Evolutionary conservation across 2,329 filamentous ascomycete genomes (phyloP), one percentile per base, ranked within the genome.

Genomic region (Phaeosphaeriaceae sp.): DNA sequence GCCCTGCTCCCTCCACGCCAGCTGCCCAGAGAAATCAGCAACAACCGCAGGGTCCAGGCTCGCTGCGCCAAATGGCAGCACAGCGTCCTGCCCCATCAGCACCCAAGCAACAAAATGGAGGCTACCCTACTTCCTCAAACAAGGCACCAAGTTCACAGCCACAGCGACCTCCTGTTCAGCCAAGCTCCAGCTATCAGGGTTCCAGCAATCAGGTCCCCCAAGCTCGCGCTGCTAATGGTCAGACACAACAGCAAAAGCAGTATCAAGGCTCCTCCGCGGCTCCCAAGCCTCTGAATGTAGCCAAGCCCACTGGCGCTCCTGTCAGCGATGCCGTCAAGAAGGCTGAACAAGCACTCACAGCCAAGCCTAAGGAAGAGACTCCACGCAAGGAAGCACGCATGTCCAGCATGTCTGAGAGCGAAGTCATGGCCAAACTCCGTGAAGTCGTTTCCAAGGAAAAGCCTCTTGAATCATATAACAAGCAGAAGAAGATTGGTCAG

Each of bases 401-500:
- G 92, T 97, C 93, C 30, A 95, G 90, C 63, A 97, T 99, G 94
- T 90, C 90, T 8, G 94, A 99, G 76, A 88, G 83, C 58, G 93
- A 99, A 74, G 94, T 99, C 48, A 99, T 99, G 94, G 88, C 90
- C 59, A 94, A 92, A 71, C 82, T 99, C 45, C 89, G 92, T 70
- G 90, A 96, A 60, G 93, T 94, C 6, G 94, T 99, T 1, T 97
- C 92, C 55, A 95, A 96, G 73, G 92, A 96, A 52, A 92, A 96
- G 69, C 94, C 94, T 44, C 89, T 95, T 65, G 81, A 96, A 60
- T 96, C 92, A 18, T 99, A 99, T 79, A 93, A 92, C 67, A 99
- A 99, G 80, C 94, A 97, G 77, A 97, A 97, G 83, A 99, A 99
- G 83, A 97, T 99, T 74, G 94, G 94, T 16, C 94, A 99, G 74